Percentiles rank a stretch among this genome's conserved stretches.
These are phyloP conservation scores for Blastocystis sp. DNA, from an alignment of 352 stramenopile genomes.

Conservation along the genomic window DNA sequence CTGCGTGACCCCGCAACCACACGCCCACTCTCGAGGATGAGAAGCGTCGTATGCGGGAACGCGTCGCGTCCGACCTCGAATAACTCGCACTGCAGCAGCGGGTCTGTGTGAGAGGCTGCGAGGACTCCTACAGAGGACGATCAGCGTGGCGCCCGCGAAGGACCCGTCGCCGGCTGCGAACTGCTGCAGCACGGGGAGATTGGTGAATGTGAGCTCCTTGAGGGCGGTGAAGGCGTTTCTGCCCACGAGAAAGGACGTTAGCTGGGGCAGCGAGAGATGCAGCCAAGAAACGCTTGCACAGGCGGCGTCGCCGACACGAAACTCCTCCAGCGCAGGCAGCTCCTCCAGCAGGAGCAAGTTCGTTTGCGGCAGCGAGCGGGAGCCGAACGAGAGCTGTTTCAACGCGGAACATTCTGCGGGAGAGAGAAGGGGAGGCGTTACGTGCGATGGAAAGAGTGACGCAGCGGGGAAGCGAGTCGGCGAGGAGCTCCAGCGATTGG, in stretches of 20 bases:
- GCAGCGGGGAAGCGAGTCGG: background rate
- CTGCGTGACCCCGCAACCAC: background rate
- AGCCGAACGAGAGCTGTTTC: background rate
- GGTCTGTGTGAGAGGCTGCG: background rate
- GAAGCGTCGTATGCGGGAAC: background rate
- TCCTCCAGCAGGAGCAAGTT: background rate
- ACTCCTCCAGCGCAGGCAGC: background rate
- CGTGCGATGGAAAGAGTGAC: background rate
- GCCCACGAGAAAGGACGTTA: background rate
- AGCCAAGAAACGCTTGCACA: background rate
- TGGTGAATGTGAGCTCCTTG: background rate
- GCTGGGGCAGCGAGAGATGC: background rate
- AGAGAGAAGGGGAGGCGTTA: background rate
- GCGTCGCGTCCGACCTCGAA: background rate
- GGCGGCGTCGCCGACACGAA: background rate
- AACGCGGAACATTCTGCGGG: background rate
- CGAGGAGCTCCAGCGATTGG: background rate
- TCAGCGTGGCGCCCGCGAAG: background rate
- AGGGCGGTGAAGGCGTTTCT: background rate
- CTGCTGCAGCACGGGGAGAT: background rate
- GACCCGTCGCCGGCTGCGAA: background rate
- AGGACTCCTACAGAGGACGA: background rate
- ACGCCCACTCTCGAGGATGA: background rate
- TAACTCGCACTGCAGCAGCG: background rate
- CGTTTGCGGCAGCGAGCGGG: background rate